A percentile compares a stretch with the other conserved stretches of the same genome.
Evolutionary conservation across 1,139 yeast species (phyloP).

Genomic region (Hansenula lynferdii): DNA sequence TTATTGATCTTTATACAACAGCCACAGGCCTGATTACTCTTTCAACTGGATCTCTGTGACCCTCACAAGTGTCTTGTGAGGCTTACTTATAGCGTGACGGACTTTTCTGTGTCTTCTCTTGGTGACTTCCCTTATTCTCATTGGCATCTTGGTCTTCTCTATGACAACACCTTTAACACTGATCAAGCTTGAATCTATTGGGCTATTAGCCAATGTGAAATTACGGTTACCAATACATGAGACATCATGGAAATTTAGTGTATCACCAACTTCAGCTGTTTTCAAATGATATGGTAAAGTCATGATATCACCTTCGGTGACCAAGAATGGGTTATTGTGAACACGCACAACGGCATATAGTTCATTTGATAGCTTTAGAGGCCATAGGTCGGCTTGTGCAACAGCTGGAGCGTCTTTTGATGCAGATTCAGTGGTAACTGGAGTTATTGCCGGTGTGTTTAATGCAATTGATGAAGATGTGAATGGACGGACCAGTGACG

Average conservation of each 20-base stretch:
- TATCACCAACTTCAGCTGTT: slow-evolving; percentile 77
- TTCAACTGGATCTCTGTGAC: slow-evolving; percentile 64
- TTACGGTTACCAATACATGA: slow-evolving; percentile 82
- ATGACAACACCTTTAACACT: slow-evolving; percentile 72
- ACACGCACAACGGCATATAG: slow-evolving; percentile 81
- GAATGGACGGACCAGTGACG: too few relatives aligned
- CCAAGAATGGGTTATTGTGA: slow-evolving; percentile 81
- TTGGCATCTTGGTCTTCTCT: slow-evolving; percentile 84
- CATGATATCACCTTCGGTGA: slow-evolving; percentile 86
- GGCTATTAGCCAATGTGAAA: slow-evolving; percentile 57
- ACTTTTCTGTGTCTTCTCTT: slow-evolving; percentile 83
- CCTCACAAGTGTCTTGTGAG: slow-evolving; percentile 74
- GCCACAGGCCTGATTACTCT: too few relatives aligned
- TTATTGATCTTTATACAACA: too few relatives aligned
- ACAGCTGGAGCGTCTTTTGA: slow-evolving; percentile 20
- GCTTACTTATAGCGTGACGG: slow-evolving; percentile 75
- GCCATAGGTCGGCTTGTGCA: slow-evolving; percentile 29
- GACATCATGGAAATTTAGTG: slow-evolving; percentile 65
- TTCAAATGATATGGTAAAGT: slow-evolving; percentile 73
- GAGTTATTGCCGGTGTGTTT: not conserved
- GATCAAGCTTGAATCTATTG: slow-evolving; percentile 49
- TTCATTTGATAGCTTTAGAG: slow-evolving; percentile 61
- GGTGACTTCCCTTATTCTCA: slow-evolving; percentile 59
- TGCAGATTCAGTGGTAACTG: not conserved
- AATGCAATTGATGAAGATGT: slow-evolving; percentile 7